Evolutionary conservation across 2,329 filamentous ascomycete species (phyloP), one percentile per base, ranked within the genome.

Genomic region (Emmonsiellopsis sp.): DNA sequence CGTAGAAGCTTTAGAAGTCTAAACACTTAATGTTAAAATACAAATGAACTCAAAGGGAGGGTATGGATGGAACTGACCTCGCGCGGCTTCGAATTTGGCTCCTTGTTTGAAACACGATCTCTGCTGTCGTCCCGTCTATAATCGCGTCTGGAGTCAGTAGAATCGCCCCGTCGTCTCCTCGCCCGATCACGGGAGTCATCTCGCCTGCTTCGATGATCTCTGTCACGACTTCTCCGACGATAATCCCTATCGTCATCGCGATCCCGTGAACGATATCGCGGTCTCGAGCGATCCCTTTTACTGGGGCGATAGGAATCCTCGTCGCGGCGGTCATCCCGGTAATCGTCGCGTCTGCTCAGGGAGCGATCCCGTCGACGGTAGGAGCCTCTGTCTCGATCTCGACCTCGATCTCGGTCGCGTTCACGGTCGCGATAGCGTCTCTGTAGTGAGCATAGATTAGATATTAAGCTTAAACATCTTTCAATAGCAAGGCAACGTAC

Each of bases 361-460:
- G 86, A 89, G 61, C 85, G 82, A 59, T 89, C 86, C 70, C 85
- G 77, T 62, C 85, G 79, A 60, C 85, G 82, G 63, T 80, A 82
- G 38, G 75, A 67, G 65, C 79, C 77, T 60, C 78, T 74, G 59
- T 82, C 80, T 59, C 80, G 81, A 58, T 82, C 76, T 49, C 75
- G 81, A 58, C 82, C 76, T 49, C 74, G 70, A 54, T 77, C 75
- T 52, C 74, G 71, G 54, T 75, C 72, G 42, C 68, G 76, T 61
- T 77, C 75, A 65, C 76, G 72, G 59, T 68, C 65, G 57, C 71
- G 71, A 58, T 73, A 70, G 71, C 78, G 69, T 71, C 80, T 69
- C 82, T 82, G 62, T 73, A 76, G 69, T 49, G 26, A 40, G 15
- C 20, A 44, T 10, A 40, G 20, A 20, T 51, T 41, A 47, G 40